A percentile compares a stretch with the other conserved stretches of the same genome.
Conservation (phyloP, 495 filamentous ascomycete genomes). For the Aspergillus cristatus region DNA sequence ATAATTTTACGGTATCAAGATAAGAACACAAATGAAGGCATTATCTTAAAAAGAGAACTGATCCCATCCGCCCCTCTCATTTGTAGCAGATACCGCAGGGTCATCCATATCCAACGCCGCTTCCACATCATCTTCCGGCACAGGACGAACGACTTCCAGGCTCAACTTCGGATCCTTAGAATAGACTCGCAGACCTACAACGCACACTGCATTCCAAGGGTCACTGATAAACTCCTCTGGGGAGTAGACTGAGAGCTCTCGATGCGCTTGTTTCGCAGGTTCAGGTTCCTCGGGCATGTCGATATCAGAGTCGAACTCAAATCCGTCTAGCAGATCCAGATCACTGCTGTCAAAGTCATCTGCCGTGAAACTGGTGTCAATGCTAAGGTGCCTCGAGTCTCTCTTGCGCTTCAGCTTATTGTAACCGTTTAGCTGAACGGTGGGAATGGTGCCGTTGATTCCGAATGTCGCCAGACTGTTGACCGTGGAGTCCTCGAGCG, state of each 20-base stretch:
- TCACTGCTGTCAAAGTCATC: constrained; percentile 16
- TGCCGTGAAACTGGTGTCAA: constrained; percentile 19
- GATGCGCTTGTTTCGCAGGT: constrained; percentile 2
- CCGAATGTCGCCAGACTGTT: no score
- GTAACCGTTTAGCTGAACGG: constrained; percentile 23
- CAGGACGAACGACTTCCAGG: constrained; percentile 45
- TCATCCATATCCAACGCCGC: constrained; percentile 47
- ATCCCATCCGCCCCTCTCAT: constrained; percentile 18
- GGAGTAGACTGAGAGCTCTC: background rate
- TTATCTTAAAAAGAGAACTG: background rate
- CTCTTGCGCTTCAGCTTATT: constrained; percentile 11
- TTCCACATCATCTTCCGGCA: constrained; percentile 41
- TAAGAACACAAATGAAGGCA: background rate
- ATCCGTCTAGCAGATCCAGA: constrained; percentile 29
- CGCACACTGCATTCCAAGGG: constrained; percentile 81
- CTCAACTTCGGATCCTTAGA: constrained; percentile 45
- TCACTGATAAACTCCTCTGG: constrained; percentile 24
- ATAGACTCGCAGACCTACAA: constrained; percentile 71
- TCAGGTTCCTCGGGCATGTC: constrained; percentile 32
- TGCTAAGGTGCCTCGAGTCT: constrained; percentile 18
- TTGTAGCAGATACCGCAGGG: constrained; percentile 32
- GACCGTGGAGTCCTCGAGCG: no score
- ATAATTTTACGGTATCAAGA: background rate
- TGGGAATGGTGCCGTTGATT: constrained; percentile 19
- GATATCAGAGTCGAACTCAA: constrained; percentile 40